phyloP scores from a whole-genome alignment of 768 basidiomycete genomes.

The Mycena leptocephala region DNA sequence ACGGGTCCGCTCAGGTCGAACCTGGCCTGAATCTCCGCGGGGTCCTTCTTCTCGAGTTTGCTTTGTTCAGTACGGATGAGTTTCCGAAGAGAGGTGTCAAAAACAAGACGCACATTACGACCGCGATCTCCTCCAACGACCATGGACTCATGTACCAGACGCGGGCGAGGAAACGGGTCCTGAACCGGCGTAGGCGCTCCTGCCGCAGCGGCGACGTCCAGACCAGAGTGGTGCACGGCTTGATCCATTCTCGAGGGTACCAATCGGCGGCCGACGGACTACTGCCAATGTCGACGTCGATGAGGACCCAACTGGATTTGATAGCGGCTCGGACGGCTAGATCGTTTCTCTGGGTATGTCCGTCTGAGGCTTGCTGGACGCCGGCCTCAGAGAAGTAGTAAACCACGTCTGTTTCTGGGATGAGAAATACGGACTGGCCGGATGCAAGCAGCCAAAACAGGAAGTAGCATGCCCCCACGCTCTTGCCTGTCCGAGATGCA shows the following conservation, averaged over 20 bases:
- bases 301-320: constrained; percentile 2
- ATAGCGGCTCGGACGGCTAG: neutral
- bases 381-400: constrained; percentile 20
- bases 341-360: neutral
- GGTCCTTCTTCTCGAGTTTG: neutral
- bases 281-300: constrained; percentile 9
- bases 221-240: neutral
- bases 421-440: neutral
- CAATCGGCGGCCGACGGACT: neutral
- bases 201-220: constrained; percentile 7
- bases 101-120: neutral
- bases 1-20: neutral
- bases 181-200: neutral
- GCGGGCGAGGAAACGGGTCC: neutral
- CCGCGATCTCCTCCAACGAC: neutral
- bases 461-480: neutral
- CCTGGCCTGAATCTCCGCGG: neutral
- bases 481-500: constrained; percentile 24
- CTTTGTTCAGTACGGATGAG: neutral
- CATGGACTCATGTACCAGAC: constrained; percentile 10
- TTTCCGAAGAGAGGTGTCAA: neutral
- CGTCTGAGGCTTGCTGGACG: neutral
- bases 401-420: neutral
- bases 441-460: constrained; percentile 7
- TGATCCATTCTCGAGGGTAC: neutral